Percentiles rank a stretch among this genome's conserved stretches.
Conservation (phyloP, 148 eudicot species). For the Nepenthes mirabilis region DNA sequence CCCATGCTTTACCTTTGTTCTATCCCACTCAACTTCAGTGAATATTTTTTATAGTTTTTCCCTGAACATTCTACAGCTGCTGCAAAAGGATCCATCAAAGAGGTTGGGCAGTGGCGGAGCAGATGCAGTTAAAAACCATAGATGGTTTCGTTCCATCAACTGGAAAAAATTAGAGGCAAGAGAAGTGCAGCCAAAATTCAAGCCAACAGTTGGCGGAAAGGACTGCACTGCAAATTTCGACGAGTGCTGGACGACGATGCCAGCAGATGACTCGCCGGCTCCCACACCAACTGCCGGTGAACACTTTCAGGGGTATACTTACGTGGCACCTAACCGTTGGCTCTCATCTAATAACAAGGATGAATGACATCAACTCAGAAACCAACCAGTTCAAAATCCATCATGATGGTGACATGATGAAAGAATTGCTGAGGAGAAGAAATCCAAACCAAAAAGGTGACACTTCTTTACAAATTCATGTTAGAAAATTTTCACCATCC, state of each 20-base stretch:
- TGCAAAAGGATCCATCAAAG: slow-evolving; percentile 71
- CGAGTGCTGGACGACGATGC: slow-evolving; percentile 85
- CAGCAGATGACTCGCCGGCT: slow-evolving; percentile 82
- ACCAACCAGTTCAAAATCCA: neutral
- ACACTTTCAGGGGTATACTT: slow-evolving; percentile 70
- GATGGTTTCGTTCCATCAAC: slow-evolving; percentile 73
- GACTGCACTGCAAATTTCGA: slow-evolving; percentile 89
- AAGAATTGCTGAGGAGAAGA: too few species aligned
- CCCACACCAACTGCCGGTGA: slow-evolving; percentile 63
- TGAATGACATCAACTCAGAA: neutral
- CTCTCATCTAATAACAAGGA: slow-evolving; percentile 28
- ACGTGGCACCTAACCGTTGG: slow-evolving; percentile 79
- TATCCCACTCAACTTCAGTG: too few species aligned
- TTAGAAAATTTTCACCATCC: too few species aligned
- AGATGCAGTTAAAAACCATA: slow-evolving; percentile 67
- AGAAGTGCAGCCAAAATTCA: slow-evolving; percentile 62
- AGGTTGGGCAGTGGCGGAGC: slow-evolving; percentile 84
- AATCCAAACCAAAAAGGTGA: too few species aligned
- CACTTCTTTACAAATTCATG: too few species aligned
- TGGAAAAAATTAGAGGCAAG: slow-evolving; percentile 79
- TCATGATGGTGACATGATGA: too few species aligned
- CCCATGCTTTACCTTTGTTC: neutral
- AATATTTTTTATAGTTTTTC: neutral
- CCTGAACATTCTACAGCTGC: slow-evolving; percentile 22
- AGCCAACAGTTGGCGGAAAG: slow-evolving; percentile 67